Evolutionary conservation across 176 grass and related monocot genomes (phyloP).

Genomic region (Lolium perenne): DNA sequence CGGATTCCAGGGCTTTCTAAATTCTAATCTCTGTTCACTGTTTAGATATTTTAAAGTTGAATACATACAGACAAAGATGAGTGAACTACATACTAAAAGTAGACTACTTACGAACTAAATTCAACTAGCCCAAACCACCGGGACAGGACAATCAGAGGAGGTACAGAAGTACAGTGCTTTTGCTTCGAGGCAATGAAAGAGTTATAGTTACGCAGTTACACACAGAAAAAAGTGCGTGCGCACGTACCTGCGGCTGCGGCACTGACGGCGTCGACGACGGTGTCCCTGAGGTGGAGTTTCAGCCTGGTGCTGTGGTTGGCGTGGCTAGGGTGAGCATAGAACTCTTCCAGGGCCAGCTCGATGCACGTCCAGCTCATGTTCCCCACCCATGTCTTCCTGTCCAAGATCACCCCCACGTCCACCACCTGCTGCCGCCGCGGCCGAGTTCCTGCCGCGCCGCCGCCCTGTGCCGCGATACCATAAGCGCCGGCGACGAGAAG

Average conservation of each 20-base stretch:
- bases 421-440: conserved; percentile 31
- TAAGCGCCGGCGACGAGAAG: background rate
- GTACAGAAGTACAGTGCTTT: too few species aligned
- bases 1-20: background rate
- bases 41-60: too few species aligned
- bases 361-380: conserved; percentile 73
- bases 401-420: conserved; percentile 73
- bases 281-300: conserved; percentile 50
- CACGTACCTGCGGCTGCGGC: conserved; percentile 56
- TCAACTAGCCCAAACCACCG: too few species aligned
- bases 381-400: conserved; percentile 52
- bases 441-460: background rate
- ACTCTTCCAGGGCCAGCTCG: conserved; percentile 61
- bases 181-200: too few species aligned
- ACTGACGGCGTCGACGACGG: background rate
- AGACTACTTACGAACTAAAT: too few species aligned
- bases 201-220: too few species aligned
- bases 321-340: conserved; percentile 35
- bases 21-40: background rate
- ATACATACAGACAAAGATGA: too few species aligned
- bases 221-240: too few species aligned
- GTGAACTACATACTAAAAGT: too few species aligned
- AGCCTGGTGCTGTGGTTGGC: conserved; percentile 38
- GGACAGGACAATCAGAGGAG: too few species aligned
- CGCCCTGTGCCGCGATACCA: background rate